phyloP scores from a whole-genome alignment of 768 basidiomycete species.

The Lactifluus volemus region DNA sequence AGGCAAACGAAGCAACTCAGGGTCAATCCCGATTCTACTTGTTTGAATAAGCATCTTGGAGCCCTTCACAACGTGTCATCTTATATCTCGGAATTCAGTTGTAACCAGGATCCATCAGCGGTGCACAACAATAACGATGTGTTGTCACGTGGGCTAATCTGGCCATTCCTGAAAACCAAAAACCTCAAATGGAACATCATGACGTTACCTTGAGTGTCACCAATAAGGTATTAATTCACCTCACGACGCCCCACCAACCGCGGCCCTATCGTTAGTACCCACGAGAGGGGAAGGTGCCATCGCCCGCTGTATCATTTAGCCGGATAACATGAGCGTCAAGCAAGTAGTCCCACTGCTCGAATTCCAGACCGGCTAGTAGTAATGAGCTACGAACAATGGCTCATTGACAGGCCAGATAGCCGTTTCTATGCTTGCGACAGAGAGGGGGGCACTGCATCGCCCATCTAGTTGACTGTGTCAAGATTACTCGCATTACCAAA shows the following conservation, averaged over 20 bases:
- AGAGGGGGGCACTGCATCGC: slow-evolving; percentile 34
- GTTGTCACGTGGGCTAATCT: background rate
- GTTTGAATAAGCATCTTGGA: too few species aligned
- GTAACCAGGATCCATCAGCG: too few species aligned
- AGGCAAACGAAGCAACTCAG: too few species aligned
- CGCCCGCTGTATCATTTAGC: background rate
- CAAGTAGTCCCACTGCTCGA: background rate
- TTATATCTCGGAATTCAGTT: too few species aligned
- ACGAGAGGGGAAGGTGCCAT: background rate
- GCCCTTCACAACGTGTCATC: too few species aligned
- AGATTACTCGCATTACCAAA: slow-evolving; percentile 22
- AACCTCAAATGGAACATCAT: background rate
- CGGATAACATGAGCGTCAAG: background rate
- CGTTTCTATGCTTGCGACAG: background rate
- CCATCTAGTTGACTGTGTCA: slow-evolving; percentile 30
- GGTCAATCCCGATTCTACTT: too few species aligned
- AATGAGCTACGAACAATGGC: background rate
- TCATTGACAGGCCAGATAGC: background rate
- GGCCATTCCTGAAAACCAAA: background rate
- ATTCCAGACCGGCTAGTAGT: background rate
- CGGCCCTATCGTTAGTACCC: background rate
- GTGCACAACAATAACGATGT: background rate
- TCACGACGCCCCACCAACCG: background rate
- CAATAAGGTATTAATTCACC: background rate
- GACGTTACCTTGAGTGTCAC: background rate